Conservation (phyloP, 2,329 filamentous ascomycete genomes). For the Alternaria triticina region DNA sequence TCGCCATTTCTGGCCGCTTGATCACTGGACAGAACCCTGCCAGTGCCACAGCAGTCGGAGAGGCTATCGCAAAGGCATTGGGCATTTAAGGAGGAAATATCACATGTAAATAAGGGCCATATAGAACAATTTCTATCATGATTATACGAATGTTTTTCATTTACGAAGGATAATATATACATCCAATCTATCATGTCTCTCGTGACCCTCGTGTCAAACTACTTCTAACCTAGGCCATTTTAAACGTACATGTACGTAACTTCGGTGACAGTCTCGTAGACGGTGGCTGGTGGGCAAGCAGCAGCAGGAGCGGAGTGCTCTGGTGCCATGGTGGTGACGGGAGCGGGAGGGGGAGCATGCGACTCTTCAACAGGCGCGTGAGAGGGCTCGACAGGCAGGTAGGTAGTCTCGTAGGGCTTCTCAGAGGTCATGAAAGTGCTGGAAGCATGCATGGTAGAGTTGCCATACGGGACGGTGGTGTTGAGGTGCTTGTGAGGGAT, state of each 20-base stretch:
- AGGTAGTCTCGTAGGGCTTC: slow-evolving; percentile 7
- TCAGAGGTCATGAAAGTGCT: not conserved
- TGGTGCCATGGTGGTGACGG: slow-evolving; percentile 1
- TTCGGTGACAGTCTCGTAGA: slow-evolving; percentile 4
- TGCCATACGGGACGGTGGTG: not conserved
- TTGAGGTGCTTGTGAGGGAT: not conserved
- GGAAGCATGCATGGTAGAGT: slow-evolving; percentile 2
- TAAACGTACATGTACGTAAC: not conserved
- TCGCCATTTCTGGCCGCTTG: slow-evolving; percentile 49
- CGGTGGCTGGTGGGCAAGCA: slow-evolving; percentile 1
- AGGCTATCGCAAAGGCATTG: slow-evolving; percentile 52
- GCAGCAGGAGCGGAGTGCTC: not conserved
- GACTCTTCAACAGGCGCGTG: not conserved
- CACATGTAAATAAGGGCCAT: not conserved
- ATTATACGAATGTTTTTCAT: not conserved
- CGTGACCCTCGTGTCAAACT: not conserved
- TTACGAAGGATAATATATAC: not conserved
- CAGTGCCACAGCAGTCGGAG: slow-evolving; percentile 52
- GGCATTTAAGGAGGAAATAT: slow-evolving; percentile 19
- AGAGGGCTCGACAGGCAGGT: not conserved
- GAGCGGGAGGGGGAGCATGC: not conserved
- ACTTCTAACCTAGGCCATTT: not conserved
- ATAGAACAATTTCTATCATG: not conserved
- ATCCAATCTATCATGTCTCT: not conserved
- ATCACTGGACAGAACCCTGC: slow-evolving; percentile 59